Evolutionary conservation across 208 protist genomes (phyloP).

Genomic region (Leishmania gerbilli): DNA sequence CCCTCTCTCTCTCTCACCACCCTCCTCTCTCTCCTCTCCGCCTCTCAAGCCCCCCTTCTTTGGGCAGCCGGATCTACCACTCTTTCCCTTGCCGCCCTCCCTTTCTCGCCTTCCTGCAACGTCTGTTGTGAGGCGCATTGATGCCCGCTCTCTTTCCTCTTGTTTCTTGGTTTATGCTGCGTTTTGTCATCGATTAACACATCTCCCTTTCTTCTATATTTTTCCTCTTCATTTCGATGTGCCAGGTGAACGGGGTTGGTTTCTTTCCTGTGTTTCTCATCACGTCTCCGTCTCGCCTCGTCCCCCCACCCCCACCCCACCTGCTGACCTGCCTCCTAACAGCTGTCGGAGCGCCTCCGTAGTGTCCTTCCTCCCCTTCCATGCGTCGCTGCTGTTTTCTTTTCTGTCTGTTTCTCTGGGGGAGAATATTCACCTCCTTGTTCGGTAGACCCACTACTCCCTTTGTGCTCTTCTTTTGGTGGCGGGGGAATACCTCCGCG

Average conservation of each 20-base stretch:
- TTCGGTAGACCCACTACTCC: not conserved
- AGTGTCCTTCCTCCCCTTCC: not conserved
- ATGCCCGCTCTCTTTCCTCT: not conserved
- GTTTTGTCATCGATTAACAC: not conserved
- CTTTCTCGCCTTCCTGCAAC: not conserved
- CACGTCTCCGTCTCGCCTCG: not conserved
- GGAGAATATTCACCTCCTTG: not conserved
- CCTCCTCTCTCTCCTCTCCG: not conserved
- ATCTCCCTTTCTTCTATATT: not conserved
- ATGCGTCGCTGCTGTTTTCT: not conserved
- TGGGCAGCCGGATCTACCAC: no score
- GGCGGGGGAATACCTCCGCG: no score
- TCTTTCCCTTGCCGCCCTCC: not conserved
- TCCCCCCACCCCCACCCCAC: not conserved
- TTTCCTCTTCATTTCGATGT: not conserved
- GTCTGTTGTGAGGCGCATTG: no score
- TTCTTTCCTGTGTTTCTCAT: not conserved
- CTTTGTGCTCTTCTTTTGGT: not conserved
- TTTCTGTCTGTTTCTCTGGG: not conserved
- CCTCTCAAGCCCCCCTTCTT: not conserved
- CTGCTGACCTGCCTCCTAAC: not conserved
- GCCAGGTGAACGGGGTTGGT: not conserved
- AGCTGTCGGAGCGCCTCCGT: not conserved
- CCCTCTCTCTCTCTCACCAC: no score
- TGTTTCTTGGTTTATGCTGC: not conserved